These are phyloP conservation scores for Penicillium diatomitis DNA, from an alignment of 495 filamentous ascomycete species.

Conservation along the genomic window DNA sequence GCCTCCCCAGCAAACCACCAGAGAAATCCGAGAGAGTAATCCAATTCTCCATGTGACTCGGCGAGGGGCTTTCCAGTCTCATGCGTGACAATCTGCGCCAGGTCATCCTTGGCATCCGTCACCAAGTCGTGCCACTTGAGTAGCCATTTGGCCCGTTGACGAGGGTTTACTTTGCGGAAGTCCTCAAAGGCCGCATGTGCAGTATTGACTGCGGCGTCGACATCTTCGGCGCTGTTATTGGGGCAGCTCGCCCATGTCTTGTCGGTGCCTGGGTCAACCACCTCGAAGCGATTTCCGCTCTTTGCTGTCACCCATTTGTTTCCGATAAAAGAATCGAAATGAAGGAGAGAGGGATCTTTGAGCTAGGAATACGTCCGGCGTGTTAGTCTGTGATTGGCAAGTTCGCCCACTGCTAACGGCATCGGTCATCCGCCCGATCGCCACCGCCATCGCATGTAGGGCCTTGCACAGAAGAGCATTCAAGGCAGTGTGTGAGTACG, in stretches of 20 bases:
- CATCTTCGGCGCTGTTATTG: constrained; percentile 50
- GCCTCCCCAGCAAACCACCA: constrained; percentile 64
- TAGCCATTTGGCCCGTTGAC: constrained; percentile 52
- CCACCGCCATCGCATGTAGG: too few relatives aligned
- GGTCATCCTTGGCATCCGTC: constrained; percentile 40
- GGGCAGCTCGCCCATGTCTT: constrained; percentile 57
- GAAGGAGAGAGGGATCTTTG: constrained; percentile 48
- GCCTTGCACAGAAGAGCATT: neutral
- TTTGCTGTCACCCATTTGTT: constrained; percentile 55
- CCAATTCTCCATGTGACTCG: constrained; percentile 50
- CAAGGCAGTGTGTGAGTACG: neutral
- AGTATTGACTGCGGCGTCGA: constrained; percentile 48
- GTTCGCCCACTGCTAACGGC: neutral
- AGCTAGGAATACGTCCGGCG: constrained; percentile 28
- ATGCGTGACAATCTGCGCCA: constrained; percentile 50
- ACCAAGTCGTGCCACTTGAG: constrained; percentile 50
- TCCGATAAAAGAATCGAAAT: constrained; percentile 50
- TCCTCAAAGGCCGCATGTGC: constrained; percentile 51
- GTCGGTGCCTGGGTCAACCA: constrained; percentile 59
- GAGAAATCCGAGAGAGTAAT: constrained; percentile 51
- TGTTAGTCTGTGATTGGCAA: neutral
- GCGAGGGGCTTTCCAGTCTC: constrained; percentile 57
- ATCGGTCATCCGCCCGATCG: too few relatives aligned
- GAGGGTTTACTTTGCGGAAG: constrained; percentile 53
- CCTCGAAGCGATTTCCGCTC: constrained; percentile 56